These are phyloP conservation scores for Citrullus mucosospermus DNA, from an alignment of 306 rosid species.

Conservation along the genomic window DNA sequence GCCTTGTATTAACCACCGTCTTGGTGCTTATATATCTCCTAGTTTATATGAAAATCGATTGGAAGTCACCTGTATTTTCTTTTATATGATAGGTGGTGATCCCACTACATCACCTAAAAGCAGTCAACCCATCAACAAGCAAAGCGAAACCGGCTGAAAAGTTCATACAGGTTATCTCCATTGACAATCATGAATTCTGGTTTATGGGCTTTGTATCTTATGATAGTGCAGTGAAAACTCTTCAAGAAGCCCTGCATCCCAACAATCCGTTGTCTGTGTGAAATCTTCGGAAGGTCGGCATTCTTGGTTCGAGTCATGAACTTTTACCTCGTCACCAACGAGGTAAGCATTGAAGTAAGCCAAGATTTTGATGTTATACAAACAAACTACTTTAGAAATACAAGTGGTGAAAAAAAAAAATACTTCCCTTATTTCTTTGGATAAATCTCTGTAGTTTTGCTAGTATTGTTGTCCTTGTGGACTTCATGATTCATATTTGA, in stretches of 20 bases:
- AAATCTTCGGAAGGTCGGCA: not conserved
- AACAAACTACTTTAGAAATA: not conserved
- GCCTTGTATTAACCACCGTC: not conserved
- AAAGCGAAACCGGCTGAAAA: conserved; percentile 54
- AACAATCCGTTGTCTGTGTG: not conserved
- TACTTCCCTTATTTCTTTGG: not conserved
- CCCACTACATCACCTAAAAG: conserved; percentile 72
- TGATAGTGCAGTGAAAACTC: conserved; percentile 41
- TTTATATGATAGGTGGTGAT: conserved; percentile 45
- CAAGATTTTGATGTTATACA: not conserved
- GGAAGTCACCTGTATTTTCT: not conserved
- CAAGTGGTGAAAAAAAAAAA: not conserved
- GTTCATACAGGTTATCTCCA: conserved; percentile 63
- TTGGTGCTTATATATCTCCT: not conserved
- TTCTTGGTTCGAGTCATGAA: not conserved
- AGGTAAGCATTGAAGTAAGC: not conserved
- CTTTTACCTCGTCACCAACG: not conserved
- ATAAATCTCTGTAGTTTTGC: not conserved
- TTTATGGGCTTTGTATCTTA: conserved; percentile 86
- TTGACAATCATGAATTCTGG: conserved; percentile 88
- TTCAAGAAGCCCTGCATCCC: conserved; percentile 38
- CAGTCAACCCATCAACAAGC: conserved; percentile 71
- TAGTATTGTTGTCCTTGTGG: not conserved
- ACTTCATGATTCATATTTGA: not conserved
- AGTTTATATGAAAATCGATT: not conserved